Evolutionary conservation across 83 land plant genomes (phyloP).

Genomic region (Picea engelmannii): DNA sequence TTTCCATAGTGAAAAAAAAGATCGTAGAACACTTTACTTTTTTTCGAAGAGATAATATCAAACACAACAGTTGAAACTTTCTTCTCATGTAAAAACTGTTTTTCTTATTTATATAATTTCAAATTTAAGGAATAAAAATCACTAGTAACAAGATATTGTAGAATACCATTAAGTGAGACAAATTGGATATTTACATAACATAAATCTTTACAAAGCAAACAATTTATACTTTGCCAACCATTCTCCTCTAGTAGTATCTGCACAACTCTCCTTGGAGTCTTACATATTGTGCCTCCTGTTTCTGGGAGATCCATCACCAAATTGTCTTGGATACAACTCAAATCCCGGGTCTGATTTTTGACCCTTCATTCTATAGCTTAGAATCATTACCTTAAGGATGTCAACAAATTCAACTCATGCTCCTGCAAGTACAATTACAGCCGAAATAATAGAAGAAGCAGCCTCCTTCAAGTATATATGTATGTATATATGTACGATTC

Average conservation of each 20-base stretch:
- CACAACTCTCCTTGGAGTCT: neutral
- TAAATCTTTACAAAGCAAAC: slow-evolving; percentile 12
- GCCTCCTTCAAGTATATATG: slow-evolving; percentile 11
- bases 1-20: too few relatives aligned
- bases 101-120: neutral
- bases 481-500: slow-evolving; percentile 6
- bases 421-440: slow-evolving; percentile 7
- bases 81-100: slow-evolving; percentile 9
- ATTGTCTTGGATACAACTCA: slow-evolving; percentile 5
- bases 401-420: slow-evolving; percentile 8
- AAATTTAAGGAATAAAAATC: neutral
- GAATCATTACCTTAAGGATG: slow-evolving; percentile 4
- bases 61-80: neutral
- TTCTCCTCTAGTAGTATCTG: neutral
- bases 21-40: too few relatives aligned
- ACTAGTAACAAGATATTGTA: slow-evolving; percentile 4
- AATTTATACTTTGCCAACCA: slow-evolving; percentile 6
- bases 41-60: neutral
- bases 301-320: neutral
- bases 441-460: slow-evolving; percentile 9
- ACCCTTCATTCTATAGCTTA: slow-evolving; percentile 9
- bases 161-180: slow-evolving; percentile 11
- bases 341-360: slow-evolving; percentile 12
- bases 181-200: slow-evolving; percentile 8
- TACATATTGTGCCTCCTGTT: neutral